These are phyloP conservation scores for Alternaria sp. DNA, from an alignment of 2,329 filamentous ascomycete genomes.

Conservation along the genomic window DNA sequence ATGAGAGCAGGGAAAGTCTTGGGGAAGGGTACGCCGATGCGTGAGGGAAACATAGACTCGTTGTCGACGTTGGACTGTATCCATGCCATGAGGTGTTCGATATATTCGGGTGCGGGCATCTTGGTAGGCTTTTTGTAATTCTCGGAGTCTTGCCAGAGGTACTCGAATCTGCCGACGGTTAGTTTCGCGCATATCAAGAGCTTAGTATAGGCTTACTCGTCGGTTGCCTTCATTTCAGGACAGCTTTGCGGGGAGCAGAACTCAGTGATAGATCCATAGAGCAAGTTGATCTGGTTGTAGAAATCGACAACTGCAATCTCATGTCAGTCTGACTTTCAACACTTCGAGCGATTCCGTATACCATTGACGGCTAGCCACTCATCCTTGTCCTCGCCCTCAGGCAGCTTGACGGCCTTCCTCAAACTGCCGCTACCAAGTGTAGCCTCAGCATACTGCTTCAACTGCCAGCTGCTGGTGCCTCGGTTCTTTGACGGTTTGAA, in stretches of 20 bases:
- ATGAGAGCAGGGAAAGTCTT: constrained; percentile 90
- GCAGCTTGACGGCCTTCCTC: constrained; percentile 94
- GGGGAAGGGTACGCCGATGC: constrained; percentile 94
- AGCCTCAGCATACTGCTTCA: constrained; percentile 97
- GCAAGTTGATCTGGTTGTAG: constrained; percentile 99
- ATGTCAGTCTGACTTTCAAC: constrained; percentile 19
- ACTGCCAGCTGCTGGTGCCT: constrained; percentile 89
- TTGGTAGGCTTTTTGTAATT: constrained; percentile 96
- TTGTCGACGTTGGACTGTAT: constrained; percentile 96
- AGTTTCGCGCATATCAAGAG: neutral
- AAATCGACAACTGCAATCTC: constrained; percentile 90
- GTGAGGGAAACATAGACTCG: constrained; percentile 91
- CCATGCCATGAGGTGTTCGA: constrained; percentile 98
- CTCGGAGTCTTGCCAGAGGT: constrained; percentile 97
- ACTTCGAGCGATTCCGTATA: constrained; percentile 55
- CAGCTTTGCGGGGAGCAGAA: constrained; percentile 98
- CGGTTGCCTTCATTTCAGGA: constrained; percentile 99
- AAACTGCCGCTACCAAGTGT: constrained; percentile 94
- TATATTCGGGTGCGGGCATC: constrained; percentile 96
- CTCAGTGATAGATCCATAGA: constrained; percentile 98
- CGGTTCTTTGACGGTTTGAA: constrained; percentile 91
- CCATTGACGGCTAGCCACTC: constrained; percentile 99
- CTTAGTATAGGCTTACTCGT: constrained; percentile 70
- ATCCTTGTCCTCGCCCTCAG: constrained; percentile 96
- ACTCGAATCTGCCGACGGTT: constrained; percentile 77